Evolutionary conservation across 2,329 filamentous ascomycete species (phyloP), one percentile per base, ranked within the genome.

Genomic region (Bretziella fagacearum): DNA sequence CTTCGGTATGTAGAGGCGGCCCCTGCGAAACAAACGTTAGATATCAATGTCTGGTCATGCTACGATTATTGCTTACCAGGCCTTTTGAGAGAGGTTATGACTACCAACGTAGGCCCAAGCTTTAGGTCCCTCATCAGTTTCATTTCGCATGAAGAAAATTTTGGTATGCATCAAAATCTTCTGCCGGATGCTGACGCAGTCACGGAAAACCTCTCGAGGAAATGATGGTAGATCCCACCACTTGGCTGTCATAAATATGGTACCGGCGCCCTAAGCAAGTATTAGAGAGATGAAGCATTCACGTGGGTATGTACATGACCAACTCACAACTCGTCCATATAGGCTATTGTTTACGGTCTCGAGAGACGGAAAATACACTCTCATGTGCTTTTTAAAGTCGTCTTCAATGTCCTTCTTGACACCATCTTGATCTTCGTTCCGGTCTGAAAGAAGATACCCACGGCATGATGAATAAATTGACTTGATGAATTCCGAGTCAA

Each of bases 91-190:
- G 23, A 94, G 63, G 62, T 98, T 98, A 6, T 85, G 84, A 55
- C 84, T 93, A 13, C 91, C 91, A 30, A 94, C 64, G 57, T 96
- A 96, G 2, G 73, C 80, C 80, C 84, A 96, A 3, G 77, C 77
- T 49, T 52, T 48, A 44, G 56, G 55, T 29, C 55, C 52, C 46
- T 57, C 53, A 10, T 47, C 40, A 6, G 44, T 44, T 6, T 29
- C 42, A 20, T 51, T 46, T 15, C 65, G 64, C 20, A 73, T 71
- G 44, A 74, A 65, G 47, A 77, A 63, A 53, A 85, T 67, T 65
- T 98, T 98, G 63, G 77, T 93, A 62, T 98, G 91, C 66, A 93
- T 84, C 52, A 98, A 65, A 18, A 95, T 59, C 1, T 84, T 83
- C 2, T 63, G 54, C 29, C 87, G 69, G 20, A 66, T 71, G 53